These are phyloP conservation scores for Colletotrichum sp. DNA, from an alignment of 2,329 filamentous ascomycete genomes.

Conservation along the genomic window DNA sequence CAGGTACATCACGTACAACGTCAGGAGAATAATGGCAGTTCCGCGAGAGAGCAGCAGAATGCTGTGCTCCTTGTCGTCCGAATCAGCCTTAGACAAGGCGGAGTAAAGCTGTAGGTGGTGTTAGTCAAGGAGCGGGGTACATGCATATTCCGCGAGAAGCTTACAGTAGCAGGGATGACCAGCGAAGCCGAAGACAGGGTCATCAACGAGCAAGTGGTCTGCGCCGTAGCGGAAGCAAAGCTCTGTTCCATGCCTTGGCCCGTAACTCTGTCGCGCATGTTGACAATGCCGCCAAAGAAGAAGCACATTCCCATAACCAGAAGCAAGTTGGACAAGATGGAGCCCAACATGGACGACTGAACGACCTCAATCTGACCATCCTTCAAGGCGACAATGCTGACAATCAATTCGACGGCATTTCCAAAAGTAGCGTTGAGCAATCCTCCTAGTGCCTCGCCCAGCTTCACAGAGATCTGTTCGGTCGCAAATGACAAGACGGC, in stretches of 20 bases:
- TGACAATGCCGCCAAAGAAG: constrained; percentile 72
- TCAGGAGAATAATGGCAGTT: constrained; percentile 75
- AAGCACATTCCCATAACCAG: constrained; percentile 86
- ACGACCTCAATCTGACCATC: constrained; percentile 92
- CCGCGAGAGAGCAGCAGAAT: constrained; percentile 76
- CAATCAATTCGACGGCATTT: constrained; percentile 81
- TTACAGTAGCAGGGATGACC: constrained; percentile 75
- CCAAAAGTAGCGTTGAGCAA: constrained; percentile 79
- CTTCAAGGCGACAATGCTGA: constrained; percentile 87
- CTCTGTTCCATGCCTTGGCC: constrained; percentile 68
- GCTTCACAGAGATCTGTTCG: constrained; percentile 73
- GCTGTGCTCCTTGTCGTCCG: constrained; percentile 51
- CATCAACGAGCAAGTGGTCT: constrained; percentile 78
- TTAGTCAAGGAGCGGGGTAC: neutral
- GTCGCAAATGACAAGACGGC: constrained; percentile 78
- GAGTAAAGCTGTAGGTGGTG: constrained; percentile 61
- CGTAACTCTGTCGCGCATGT: constrained; percentile 55
- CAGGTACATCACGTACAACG: constrained; percentile 78
- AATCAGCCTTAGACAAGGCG: constrained; percentile 54
- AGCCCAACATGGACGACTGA: constrained; percentile 97
- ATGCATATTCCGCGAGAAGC: constrained; percentile 19
- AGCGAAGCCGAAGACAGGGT: constrained; percentile 76
- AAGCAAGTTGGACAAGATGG: constrained; percentile 91
- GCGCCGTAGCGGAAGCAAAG: constrained; percentile 79
- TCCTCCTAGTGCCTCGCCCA: constrained; percentile 77